Percentiles rank a stretch among this genome's conserved stretches.
phyloP scores from a whole-genome alignment of 2,329 filamentous ascomycete genomes.

The Bipolaris victoriae region DNA sequence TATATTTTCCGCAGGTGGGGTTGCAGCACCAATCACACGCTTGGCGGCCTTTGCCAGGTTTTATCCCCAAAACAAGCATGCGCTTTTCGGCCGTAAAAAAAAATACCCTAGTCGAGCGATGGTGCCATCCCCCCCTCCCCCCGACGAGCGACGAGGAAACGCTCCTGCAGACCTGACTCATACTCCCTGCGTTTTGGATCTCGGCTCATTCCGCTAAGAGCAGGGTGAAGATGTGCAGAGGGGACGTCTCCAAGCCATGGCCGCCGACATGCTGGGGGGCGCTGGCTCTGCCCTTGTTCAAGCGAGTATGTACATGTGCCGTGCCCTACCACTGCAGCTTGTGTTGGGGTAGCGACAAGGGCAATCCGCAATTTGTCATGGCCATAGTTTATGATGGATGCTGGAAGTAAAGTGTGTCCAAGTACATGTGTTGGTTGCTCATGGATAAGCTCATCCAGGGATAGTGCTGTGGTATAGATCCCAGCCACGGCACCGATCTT shows the following conservation, averaged over 20 bases:
- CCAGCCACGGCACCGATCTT: conserved; percentile 27
- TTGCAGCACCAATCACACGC: conserved; percentile 1
- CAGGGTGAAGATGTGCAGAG: conserved; percentile 11
- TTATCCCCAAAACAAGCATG: conserved; percentile 1
- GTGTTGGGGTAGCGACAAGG: conserved; percentile 7
- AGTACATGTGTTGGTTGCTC: conserved; percentile 10
- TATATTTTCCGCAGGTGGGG: conserved; percentile 37
- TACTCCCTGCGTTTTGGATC: conserved; percentile 29
- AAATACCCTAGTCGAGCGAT: conserved; percentile 4
- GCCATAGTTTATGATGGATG: conserved; percentile 13
- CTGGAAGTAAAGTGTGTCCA: conserved; percentile 3
- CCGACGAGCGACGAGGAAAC: conserved; percentile 28
- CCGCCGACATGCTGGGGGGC: not conserved
- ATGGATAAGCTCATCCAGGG: conserved; percentile 27
- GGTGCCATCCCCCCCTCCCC: conserved; percentile 13
- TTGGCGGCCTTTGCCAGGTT: not conserved
- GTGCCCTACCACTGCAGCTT: conserved; percentile 12
- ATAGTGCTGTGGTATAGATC: conserved; percentile 28
- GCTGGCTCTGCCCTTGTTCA: not conserved
- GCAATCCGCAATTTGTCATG: conserved; percentile 21
- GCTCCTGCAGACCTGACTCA: conserved; percentile 33
- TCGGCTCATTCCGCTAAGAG: conserved; percentile 28
- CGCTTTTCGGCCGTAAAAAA: conserved; percentile 13
- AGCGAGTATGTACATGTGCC: conserved; percentile 4
- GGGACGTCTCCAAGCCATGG: not conserved